Percentiles rank a stretch among this genome's conserved stretches.
Evolutionary conservation across 1,139 yeast genomes (phyloP).

Genomic region (Pichia sp.): DNA sequence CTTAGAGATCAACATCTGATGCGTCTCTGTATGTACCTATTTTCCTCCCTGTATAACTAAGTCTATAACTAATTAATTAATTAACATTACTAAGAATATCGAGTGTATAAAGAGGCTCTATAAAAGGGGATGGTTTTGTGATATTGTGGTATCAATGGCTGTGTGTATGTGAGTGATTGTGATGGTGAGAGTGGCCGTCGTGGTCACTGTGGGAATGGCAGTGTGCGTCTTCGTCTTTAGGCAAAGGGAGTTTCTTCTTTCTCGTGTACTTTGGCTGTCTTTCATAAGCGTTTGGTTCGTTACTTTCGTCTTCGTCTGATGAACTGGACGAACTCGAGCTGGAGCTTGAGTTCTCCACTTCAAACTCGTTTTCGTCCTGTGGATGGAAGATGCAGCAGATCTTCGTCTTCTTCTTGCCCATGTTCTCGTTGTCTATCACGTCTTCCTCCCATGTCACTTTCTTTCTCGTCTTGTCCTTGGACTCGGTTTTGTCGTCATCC

Average conservation of each 20-base stretch:
- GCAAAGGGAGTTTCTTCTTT: slow-evolving; percentile 22
- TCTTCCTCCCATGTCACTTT: slow-evolving; percentile 84
- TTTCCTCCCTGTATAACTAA: too few species aligned
- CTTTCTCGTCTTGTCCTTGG: slow-evolving; percentile 27
- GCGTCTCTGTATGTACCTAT: too few species aligned
- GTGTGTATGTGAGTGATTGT: slow-evolving; percentile 3
- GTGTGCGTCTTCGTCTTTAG: slow-evolving; percentile 15
- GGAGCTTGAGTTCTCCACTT: slow-evolving; percentile 26
- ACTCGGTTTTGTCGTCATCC: background rate
- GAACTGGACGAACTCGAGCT: slow-evolving; percentile 43
- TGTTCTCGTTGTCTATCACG: slow-evolving; percentile 83
- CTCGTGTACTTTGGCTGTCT: slow-evolving; percentile 62
- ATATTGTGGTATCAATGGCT: background rate
- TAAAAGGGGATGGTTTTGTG: too few species aligned
- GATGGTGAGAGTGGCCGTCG: background rate
- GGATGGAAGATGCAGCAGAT: slow-evolving; percentile 97
- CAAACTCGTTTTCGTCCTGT: slow-evolving; percentile 63
- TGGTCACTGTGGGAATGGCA: slow-evolving; percentile 3
- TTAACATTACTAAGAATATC: too few species aligned
- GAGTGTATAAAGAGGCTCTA: too few species aligned
- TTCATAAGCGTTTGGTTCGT: slow-evolving; percentile 72
- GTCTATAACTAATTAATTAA: too few species aligned
- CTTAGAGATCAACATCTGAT: slow-evolving; percentile 55
- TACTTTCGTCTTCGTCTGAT: slow-evolving; percentile 29
- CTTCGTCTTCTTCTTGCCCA: slow-evolving; percentile 86